Base-by-base conservation (phyloP, 2,329 filamentous ascomycete species). In the Calonectria henricotiae region DNA sequence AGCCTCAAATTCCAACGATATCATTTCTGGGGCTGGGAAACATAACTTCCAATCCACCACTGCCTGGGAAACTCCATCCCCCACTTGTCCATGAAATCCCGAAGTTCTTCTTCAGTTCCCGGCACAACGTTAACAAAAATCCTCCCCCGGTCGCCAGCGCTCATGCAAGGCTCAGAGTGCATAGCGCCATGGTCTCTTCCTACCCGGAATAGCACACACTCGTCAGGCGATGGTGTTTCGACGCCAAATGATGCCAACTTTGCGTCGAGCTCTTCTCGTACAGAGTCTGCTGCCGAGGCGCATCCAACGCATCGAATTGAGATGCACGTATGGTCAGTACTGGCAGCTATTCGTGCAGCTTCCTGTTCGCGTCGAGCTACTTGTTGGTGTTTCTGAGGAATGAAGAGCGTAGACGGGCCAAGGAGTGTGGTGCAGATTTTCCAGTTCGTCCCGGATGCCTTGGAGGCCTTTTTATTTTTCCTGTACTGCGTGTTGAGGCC, bases 371-470 rank as follows among this genome's bases (percentile, higher is more conserved):
- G 11, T 2, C 85, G 80, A 0, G 85, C 85, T 1, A 67, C 39
- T 0, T 69, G 11, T 35, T 82, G 81, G 43, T 81, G 74, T 0
- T 71, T 23, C 0, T 77, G 37, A 1, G 81, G 77, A 25, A 85
- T 80, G 78, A 88, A 87, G 20, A 87, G 77, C 0, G 86, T 87
- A 2, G 81, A 74, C 0, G 86, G 84, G 3, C 86, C 86, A 1
- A 86, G 80, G 11, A 87, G 80, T 0, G 85, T 84, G 2, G 85
- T 82, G 72, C 83, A 84, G 0, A 88, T 79, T 77, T 88, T 88
- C 85, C 85, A 88, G 71, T 84, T 79, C n/a, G 84, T 84, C 2
- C 71, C 74, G 0, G 51, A 46, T 13, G 1, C 27, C 17, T 9
- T 32, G 15, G 12, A 9, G 8, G 3, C 13, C n/a, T 9, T 23